These are phyloP conservation scores for Camellia granthamiana DNA, from an alignment of 148 eudicot species.

Conservation along the genomic window DNA sequence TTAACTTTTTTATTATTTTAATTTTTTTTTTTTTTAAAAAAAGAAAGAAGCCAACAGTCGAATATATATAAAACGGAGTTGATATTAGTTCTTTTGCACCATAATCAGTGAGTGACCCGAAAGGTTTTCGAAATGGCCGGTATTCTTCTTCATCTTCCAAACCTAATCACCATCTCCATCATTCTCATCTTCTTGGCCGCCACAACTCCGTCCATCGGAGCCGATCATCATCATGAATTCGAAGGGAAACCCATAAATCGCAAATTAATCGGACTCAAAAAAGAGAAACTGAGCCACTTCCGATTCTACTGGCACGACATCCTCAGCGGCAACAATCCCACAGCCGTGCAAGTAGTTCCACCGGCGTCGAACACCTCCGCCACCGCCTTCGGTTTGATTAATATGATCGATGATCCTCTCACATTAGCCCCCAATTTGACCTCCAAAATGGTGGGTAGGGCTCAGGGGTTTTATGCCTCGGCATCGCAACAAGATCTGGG, in stretches of 20 bases:
- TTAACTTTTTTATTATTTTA: no score
- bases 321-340: constrained; percentile 37
- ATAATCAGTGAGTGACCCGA: no score
- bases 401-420: constrained; percentile 38
- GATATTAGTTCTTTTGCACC: no score
- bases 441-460: constrained; percentile 35
- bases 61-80: no score
- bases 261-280: constrained; percentile 7
- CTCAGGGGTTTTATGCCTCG: constrained; percentile 39
- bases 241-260: background rate
- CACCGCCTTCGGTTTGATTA: constrained; percentile 34
- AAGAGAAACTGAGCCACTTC: constrained; percentile 49
- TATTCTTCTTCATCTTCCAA: background rate
- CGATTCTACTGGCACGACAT: constrained; percentile 64
- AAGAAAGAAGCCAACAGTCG: no score
- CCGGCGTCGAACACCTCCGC: constrained; percentile 21
- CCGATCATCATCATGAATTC: background rate
- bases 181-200: background rate
- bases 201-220: constrained; percentile 10
- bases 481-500: constrained; percentile 29
- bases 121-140: background rate
- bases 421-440: constrained; percentile 26
- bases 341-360: constrained; percentile 33
- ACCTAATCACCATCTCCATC: background rate
- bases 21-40: no score